phyloP scores from a whole-genome alignment of 2,329 filamentous ascomycete species.

The Hyphodiscus sp. region DNA sequence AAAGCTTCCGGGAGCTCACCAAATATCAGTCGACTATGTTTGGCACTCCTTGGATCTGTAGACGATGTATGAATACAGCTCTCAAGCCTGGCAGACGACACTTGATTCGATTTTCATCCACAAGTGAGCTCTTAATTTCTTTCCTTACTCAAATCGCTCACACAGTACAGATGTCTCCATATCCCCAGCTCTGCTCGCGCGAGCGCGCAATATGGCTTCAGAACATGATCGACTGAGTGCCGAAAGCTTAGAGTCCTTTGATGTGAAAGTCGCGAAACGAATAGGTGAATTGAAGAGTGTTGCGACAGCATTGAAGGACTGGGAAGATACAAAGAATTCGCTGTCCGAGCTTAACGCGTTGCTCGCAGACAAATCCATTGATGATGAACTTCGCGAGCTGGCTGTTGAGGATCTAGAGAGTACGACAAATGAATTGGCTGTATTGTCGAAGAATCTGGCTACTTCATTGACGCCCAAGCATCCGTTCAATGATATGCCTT shows the following conservation, averaged over 20 bases:
- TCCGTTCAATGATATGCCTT: constrained; percentile 83
- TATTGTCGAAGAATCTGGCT: constrained; percentile 62
- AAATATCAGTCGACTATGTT: constrained; percentile 24
- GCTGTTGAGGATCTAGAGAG: constrained; percentile 74
- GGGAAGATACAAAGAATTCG: constrained; percentile 47
- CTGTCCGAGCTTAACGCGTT: constrained; percentile 48
- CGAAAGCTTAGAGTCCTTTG: constrained; percentile 47
- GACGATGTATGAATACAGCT: constrained; percentile 38
- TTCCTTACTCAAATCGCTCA: constrained; percentile 8
- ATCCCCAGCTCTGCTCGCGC: constrained; percentile 50
- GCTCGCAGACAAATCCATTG: constrained; percentile 36
- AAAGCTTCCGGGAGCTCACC: constrained; percentile 1
- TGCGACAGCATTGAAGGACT: constrained; percentile 50
- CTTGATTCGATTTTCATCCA: constrained; percentile 38
- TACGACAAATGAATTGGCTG: constrained; percentile 55
- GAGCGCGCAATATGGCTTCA: constrained; percentile 49
- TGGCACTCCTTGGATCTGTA: constrained; percentile 45
- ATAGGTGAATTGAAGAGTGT: constrained; percentile 55
- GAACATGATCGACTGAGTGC: constrained; percentile 51
- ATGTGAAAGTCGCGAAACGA: constrained; percentile 50
- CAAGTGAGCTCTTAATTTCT: constrained; percentile 31
- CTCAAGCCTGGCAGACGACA: constrained; percentile 20
- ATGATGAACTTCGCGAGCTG: constrained; percentile 68
- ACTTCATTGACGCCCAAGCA: constrained; percentile 77
- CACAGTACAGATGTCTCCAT: constrained; percentile 26